Evolutionary conservation across 257 asterid species (phyloP), one percentile per base, ranked within the genome.

Genomic region (Nicotiana attenuata): DNA sequence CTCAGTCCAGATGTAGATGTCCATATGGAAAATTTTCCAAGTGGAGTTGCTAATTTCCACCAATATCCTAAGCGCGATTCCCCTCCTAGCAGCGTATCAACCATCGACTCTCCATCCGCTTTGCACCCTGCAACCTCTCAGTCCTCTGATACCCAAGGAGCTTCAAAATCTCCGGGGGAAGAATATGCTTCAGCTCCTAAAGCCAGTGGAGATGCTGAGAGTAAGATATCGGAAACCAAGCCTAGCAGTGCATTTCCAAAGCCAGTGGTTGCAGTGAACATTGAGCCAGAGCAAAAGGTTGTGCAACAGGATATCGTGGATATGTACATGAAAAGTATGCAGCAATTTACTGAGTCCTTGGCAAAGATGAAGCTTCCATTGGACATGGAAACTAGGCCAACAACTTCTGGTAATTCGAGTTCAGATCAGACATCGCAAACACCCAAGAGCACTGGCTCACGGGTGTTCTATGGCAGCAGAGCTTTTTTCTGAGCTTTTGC

Each of bases 261-360:
- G 86, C 98, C 98, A 9, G 77, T 85, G n/a, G 93, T 91, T 7
- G 22, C 86, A 20, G 90, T 94, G 17, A 88, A 87, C 73, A 83
- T 85, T n/a, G 97, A 89, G 84, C 87, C 89, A 0, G 99, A 92
- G 90, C 84, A 88, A 0, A 84, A 92, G 91, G 88, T 96, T 89
- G 97, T 92, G 81, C 99, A 96, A 87, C 97, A 96, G 88, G 98
- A 94, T 56, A 92, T 94, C 50, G 99, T 94, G 87, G 98, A 96
- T 31, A 93, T 96, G 97, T 96, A 94, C 91, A 92, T 94, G 99
- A 96, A 93, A 85, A 94, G 98, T 88, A 96, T 96, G 99, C 99
- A 96, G 90, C 98, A 94, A 16, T 94, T 96, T 60, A 94, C 98
- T 0, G 97, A 92, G 73, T 96, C 99, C 8, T 75, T 96, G 85